Evolutionary conservation across 2,329 filamentous ascomycete species (phyloP).

Genomic region (Juglanconis juglandina): DNA sequence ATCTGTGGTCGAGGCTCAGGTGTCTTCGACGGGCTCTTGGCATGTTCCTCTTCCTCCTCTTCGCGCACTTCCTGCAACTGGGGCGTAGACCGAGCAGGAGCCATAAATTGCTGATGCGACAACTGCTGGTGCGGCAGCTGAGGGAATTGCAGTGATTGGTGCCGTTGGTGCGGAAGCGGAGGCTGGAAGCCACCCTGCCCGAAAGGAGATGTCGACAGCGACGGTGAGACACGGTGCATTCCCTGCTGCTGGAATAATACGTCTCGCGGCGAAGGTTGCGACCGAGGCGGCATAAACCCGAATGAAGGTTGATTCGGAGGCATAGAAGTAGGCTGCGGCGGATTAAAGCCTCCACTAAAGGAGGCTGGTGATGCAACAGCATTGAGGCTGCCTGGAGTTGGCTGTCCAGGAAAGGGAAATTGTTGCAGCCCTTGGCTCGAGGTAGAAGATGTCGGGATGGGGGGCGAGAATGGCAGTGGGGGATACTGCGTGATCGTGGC

Average conservation of each 20-base stretch:
- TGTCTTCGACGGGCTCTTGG: conserved; percentile 52
- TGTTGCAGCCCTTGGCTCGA: conserved; percentile 60
- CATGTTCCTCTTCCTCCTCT: conserved; percentile 60
- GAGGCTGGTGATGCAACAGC: conserved; percentile 71
- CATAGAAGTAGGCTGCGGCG: conserved; percentile 69
- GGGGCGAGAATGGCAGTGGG: conserved; percentile 76
- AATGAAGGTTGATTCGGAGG: conserved; percentile 40
- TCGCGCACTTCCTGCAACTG: conserved; percentile 71
- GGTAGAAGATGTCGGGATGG: conserved; percentile 74
- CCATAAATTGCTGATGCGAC: conserved; percentile 55
- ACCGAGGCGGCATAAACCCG: conserved; percentile 60
- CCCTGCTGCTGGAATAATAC: conserved; percentile 51
- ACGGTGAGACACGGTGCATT: conserved; percentile 62
- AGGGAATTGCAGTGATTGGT: conserved; percentile 58
- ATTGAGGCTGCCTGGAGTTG: conserved; percentile 50
- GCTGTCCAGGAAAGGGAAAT: conserved; percentile 57
- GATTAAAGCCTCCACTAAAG: conserved; percentile 63
- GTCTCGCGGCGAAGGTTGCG: conserved; percentile 57
- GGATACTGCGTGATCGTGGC: conserved; percentile 69
- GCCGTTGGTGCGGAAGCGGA: conserved; percentile 50
- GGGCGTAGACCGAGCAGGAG: conserved; percentile 54
- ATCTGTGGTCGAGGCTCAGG: conserved; percentile 47
- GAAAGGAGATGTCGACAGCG: conserved; percentile 57
- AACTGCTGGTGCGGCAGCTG: conserved; percentile 56
- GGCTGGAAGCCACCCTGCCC: conserved; percentile 48